Conservation (phyloP, 2,329 filamentous ascomycete species). For the Calonectria naviculata region DNA sequence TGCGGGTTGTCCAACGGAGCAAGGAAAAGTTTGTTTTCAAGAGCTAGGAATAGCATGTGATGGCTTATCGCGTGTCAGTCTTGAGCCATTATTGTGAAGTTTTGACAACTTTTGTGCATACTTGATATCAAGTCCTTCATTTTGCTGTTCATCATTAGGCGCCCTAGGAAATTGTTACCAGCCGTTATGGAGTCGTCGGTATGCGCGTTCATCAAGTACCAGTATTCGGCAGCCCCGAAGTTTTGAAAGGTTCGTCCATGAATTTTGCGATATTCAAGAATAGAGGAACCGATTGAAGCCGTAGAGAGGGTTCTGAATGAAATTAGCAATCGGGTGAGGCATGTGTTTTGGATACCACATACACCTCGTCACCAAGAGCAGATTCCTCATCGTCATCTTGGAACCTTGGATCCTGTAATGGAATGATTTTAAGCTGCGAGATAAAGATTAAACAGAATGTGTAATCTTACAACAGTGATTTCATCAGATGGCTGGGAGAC, state of each 20-base stretch:
- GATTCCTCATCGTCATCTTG: neutral
- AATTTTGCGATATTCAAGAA: conserved; percentile 21
- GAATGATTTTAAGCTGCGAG: neutral
- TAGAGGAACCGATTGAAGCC: conserved; percentile 8
- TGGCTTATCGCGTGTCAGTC: conserved; percentile 20
- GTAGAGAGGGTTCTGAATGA: conserved; percentile 5
- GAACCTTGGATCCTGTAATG: neutral
- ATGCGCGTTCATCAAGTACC: conserved; percentile 1
- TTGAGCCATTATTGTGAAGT: neutral
- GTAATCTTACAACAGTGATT: neutral
- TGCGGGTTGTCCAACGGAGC: conserved; percentile 18
- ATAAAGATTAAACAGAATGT: neutral
- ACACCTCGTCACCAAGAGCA: neutral
- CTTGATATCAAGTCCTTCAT: conserved; percentile 27
- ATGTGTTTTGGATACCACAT: neutral
- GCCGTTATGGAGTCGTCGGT: neutral
- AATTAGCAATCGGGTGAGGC: neutral
- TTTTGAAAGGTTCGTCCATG: conserved; percentile 23
- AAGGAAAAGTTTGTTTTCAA: conserved; percentile 20
- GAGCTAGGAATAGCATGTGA: conserved; percentile 25
- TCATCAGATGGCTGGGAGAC: neutral
- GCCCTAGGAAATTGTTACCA: neutral
- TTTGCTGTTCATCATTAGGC: conserved; percentile 39
- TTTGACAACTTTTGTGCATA: conserved; percentile 26
- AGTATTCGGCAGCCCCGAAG: conserved; percentile 27